Percentiles rank a stretch among this genome's conserved stretches.
Conservation (phyloP, 495 filamentous ascomycete genomes). For the Hypoxylon rickii region DNA sequence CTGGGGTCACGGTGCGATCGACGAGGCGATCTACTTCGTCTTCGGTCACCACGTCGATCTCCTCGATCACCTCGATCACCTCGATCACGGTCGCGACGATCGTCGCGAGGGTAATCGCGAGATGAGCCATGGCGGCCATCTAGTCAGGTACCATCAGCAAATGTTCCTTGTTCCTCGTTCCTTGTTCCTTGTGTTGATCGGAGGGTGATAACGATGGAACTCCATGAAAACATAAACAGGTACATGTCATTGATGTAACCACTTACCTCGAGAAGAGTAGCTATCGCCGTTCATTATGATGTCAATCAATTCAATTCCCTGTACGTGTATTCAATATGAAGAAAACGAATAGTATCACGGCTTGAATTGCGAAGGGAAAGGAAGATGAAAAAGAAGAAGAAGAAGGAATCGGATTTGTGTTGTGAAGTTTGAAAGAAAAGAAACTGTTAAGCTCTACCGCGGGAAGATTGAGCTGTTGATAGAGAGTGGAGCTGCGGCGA, state of each 20-base stretch:
- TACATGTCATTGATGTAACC: no score
- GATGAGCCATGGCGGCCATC: conserved; percentile 67
- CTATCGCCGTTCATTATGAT: conserved; percentile 85
- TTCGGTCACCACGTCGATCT: conserved; percentile 58
- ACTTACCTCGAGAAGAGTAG: conserved; percentile 78
- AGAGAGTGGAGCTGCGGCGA: conserved; percentile 34
- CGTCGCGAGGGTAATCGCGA: conserved; percentile 66
- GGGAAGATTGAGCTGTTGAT: conserved; percentile 33
- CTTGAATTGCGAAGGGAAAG: not conserved
- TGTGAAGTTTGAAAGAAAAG: conserved; percentile 12
- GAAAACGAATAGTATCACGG: not conserved
- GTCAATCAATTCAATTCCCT: conserved; percentile 27
- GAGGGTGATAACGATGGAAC: conserved; percentile 19
- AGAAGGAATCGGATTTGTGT: no score
- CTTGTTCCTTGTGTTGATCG: conserved; percentile 38
- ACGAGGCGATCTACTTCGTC: conserved; percentile 56
- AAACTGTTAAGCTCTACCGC: conserved; percentile 21
- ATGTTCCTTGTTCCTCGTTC: no score
- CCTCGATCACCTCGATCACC: conserved; percentile 53
- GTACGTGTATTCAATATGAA: not conserved
- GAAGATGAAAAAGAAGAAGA: not conserved
- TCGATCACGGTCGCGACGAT: conserved; percentile 50
- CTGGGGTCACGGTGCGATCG: conserved; percentile 63
- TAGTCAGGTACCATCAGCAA: no score
- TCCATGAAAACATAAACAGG: conserved; percentile 6